Evolutionary conservation across 371 early-diverging fungal species (phyloP), one percentile per base, ranked within the genome.

Genomic region (Circinella minor): DNA sequence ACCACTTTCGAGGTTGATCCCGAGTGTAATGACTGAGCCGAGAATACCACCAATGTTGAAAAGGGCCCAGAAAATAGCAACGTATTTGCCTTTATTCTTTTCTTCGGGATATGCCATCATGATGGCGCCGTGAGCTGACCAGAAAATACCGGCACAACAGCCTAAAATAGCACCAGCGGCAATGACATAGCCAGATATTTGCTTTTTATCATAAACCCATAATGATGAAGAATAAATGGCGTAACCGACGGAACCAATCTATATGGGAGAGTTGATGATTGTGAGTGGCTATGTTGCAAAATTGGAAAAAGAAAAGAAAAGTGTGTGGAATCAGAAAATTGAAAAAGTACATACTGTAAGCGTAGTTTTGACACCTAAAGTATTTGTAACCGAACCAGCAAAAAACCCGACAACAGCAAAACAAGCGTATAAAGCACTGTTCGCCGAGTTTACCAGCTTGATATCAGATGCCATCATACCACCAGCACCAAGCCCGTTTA

Each of bases 11-110:
- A 85, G 85, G 78, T 91, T 91, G 68, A 90, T 68, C 54, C 75
- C 86, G 61, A 93, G 81, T 6, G 91, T 89, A 59, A 94, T 87
- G 15, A 92, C 71, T 54, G 89, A 87, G 57, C 95, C 94, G 34
- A 95, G 73, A 70, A 92, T 86, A 66, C 90, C 93, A 73, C 94
- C 94, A 54, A 88, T 77, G 74, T 94, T 94, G 81, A 94, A 93
- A 61, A 93, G 83, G 11, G 85, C 76, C 93, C 94, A 93, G 70
- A 94, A 94, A 47, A 91, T 86, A 36, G 91, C 86, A 65, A 94
- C 90, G 74, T 81, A 94, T 61, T 82, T 84, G 55, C 93, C 93
- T 82, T 92, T 93, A 54, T 89, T 83, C 18, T 81, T 78, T 70
- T 89, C 90, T 61, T 81, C 77, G 8, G 91, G 90, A 71, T 90